Base-by-base conservation (phyloP, 1,139 yeast genomes). In the Meyerozyma sp. region DNA sequence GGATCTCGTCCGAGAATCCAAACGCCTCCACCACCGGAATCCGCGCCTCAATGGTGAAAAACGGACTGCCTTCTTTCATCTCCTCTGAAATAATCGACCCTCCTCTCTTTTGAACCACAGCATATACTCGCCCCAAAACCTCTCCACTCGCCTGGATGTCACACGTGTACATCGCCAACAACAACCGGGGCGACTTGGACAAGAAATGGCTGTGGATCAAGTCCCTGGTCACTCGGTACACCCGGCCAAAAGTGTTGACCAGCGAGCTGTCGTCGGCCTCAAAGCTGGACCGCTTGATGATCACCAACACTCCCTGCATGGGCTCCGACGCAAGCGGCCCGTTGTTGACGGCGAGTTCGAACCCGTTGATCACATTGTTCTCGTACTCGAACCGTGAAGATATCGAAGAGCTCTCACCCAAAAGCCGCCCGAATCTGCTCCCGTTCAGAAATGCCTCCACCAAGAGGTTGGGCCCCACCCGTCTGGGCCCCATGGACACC, bases 61-160 rank as follows among this genome's bases (percentile, higher is more conserved):
- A 90, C 23, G 98, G 96, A 0, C 98, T 93, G 11, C 98, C 98
- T 61, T 94, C 98, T 57, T 91, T 90, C 91, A 93, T 83, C 59
- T 93, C 98, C 62, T 94, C 98, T 2, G 91, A 79, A 2, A 85
- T 75, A 45, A 94, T 87, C 41, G 78, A 68, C 34, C 99, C 99
- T 36, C 89, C 84, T 54, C 97, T 77, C 56, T 80, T 81, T 53
- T 94, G 96, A 18, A 94, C 90, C 20, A 93, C 98, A 0, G 90
- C 95, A 59, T 94, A 94, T 0, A 94, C 98, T 58, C 88, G 89
- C 42, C 98, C 98, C 42, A 94, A 71, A 0, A 90, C 97, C 52
- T 94, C 98, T 0, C 96, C 81, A 2, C 95, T 79, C 0, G 98
- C 95, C 63, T 94, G 99, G 50, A 94, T 89, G 52, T 91, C 97